Base-by-base conservation (phyloP, 2,329 filamentous ascomycete species). In the Fusarium luffae region DNA sequence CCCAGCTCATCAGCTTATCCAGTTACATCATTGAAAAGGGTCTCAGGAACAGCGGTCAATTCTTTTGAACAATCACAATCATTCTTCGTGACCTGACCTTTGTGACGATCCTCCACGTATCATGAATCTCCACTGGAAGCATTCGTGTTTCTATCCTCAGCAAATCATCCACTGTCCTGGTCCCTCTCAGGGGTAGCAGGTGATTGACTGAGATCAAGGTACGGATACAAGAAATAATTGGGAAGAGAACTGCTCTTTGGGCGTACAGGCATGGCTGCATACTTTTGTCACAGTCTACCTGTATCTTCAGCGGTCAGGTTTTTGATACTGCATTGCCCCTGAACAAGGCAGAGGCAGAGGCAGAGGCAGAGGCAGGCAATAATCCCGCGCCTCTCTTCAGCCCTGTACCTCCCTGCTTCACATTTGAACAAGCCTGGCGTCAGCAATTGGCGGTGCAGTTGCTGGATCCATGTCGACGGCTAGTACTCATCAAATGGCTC, bases 71-170 rank as follows among this genome's bases (percentile, higher is more conserved):
- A 63, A 34, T 46, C 28, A 48, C 30, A 25, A 21, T 42, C 44
- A 25, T 55, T 47, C 50, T 57, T 60, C 48, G 58, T 51, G 58
- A 70, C 58, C 50, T 57, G 58, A 70, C 58, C 50, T 57, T 60
- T 46, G 58, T 51, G 58, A 70, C 58, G 42, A 68, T 70, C 54
- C 47, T 59, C 59, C 60, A 67, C 58, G 44, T 67, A 70, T 60
- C 67, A 68, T 64, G 46, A 54, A 63, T 58, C 48, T 56, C 63
- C 68, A 68, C 68, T 41, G 46, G 54, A 43, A 60, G 43, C 63
- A 68, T 37, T 58, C 57, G 49, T 51, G 56, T 68, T 52, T 64
- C 54, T 49, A 47, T 43, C 23, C 32, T 63, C 58, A 67, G 63
- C 63, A 67, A 67, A 67, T 67, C 63, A 57, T 32, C 43, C 27